Evolutionary conservation across 768 basidiomycete species (phyloP).

Genomic region (Lactarius quietus): DNA sequence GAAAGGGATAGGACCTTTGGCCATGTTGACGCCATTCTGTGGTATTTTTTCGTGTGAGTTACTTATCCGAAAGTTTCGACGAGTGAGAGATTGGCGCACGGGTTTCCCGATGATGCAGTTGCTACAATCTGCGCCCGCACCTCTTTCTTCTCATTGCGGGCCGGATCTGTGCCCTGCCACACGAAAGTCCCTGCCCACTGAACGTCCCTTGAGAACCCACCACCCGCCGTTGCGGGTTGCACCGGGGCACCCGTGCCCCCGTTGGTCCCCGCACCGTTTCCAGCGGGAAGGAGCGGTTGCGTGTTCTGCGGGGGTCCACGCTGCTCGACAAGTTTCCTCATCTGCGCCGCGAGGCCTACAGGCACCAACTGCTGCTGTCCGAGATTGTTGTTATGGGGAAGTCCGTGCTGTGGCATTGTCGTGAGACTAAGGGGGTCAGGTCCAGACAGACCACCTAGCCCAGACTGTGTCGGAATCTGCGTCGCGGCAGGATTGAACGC

Average conservation of each 20-base stretch:
- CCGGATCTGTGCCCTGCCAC: slow-evolving; percentile 24
- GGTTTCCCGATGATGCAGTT: slow-evolving; percentile 8
- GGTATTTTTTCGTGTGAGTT: neutral
- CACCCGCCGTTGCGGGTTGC: neutral
- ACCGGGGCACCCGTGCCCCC: neutral
- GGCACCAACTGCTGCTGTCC: slow-evolving; percentile 2
- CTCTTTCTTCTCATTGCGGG: slow-evolving; percentile 24
- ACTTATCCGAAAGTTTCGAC: neutral
- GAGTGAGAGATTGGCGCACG: slow-evolving; percentile 14
- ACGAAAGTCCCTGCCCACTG: slow-evolving; percentile 21
- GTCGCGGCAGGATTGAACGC: slow-evolving; percentile 6
- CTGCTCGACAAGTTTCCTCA: slow-evolving; percentile 24
- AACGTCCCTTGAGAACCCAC: neutral
- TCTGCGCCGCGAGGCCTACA: slow-evolving; percentile 18
- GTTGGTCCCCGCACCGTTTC: neutral
- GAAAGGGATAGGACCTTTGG: slow-evolving; percentile 17
- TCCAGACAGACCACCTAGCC: neutral
- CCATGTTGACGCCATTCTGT: slow-evolving; percentile 20
- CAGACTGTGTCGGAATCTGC: slow-evolving; percentile 12
- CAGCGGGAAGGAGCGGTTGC: neutral
- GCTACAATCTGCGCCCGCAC: slow-evolving; percentile 23
- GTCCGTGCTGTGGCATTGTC: slow-evolving; percentile 1
- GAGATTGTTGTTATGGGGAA: neutral
- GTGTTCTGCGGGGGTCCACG: slow-evolving; percentile 7
- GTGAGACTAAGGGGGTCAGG: slow-evolving; percentile 2